A percentile compares a stretch with the other conserved stretches of the same genome.
Conservation (phyloP, 208 protist genomes). For the Porcisia hertigi region DNA sequence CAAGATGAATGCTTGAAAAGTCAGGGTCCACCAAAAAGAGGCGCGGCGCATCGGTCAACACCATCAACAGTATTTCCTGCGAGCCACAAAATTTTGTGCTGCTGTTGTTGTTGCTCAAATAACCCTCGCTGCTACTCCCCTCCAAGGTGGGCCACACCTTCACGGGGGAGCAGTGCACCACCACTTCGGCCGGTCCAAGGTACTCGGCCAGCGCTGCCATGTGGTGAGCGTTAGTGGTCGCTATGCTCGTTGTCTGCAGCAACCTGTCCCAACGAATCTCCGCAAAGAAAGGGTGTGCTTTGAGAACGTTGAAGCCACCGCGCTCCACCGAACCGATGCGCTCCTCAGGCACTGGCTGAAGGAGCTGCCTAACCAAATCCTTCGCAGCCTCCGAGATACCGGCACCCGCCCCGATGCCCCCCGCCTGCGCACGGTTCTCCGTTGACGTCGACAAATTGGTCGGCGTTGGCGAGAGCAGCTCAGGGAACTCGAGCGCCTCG, state of each 20-base stretch:
- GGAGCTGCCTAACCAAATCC: conserved; percentile 81
- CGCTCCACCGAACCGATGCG: conserved; percentile 69
- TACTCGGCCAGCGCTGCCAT: conserved; percentile 39
- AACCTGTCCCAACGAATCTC: conserved; percentile 66
- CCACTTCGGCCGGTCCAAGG: conserved; percentile 43
- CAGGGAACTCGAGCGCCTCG: conserved; percentile 57
- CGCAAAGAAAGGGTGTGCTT: conserved; percentile 87
- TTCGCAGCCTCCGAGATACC: conserved; percentile 52
- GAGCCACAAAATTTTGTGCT: not conserved
- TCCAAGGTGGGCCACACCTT: conserved; percentile 16
- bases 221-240: conserved; percentile 44
- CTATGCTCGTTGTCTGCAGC: conserved; percentile 50
- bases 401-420: not conserved
- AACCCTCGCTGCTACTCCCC: not conserved
- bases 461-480: conserved; percentile 20
- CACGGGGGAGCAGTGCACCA: conserved; percentile 60
- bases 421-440: not conserved
- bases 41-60: conserved; percentile 67
- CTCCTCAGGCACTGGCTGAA: conserved; percentile 58
- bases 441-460: not conserved
- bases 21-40: conserved; percentile 62
- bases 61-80: conserved; percentile 37
- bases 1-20: conserved; percentile 23
- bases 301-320: conserved; percentile 80
- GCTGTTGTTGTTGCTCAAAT: not conserved